Evolutionary conservation across 2,329 filamentous ascomycete genomes (phyloP), one percentile per base, ranked within the genome.

Genomic region (Fusarium camptoceras): DNA sequence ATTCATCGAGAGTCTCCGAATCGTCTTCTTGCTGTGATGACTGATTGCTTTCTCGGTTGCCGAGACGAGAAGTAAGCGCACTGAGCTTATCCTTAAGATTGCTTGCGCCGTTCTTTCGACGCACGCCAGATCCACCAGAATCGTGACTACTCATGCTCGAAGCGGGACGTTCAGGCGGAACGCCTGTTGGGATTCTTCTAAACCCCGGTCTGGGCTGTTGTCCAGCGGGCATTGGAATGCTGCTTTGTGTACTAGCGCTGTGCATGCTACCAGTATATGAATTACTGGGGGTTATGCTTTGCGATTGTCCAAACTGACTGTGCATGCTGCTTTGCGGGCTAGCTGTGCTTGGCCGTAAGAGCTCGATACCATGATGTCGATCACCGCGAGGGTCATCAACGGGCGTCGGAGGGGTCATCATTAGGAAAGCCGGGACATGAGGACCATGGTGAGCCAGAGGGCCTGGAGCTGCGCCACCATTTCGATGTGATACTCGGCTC

Each of bases 401-500:
- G 4, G 83, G 83, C 25, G 83, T 83, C 16, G 83, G 83, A 6
- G 83, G 83, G 37, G 83, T 84, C 83, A 84, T 84, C 76, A 82
- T 82, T 24, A 84, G 72, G 47, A 81, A 83, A n/a, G 79, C 74
- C 7, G 83, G 83, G 4, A 83, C 72, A 27, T 74, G 71, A 15
- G 76, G 73, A 5, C 70, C 70, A 8, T 65, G 73, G 22, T 54
- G 65, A 71, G 71, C 59, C 8, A 68, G 71, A 14, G 58, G 37
- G 14, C 55, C 59, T 24, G 64, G 55, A 67, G 73, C 59, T 14
- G 78, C 75, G 11, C 74, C 76, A 25, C 79, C 76, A 8, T 78
- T 80, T 44, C 75, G 76, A 62, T 82, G 79, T 0, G 85, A 87
- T 24, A 79, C 80, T 28, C 79, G 77, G 65, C 83, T 85, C 12